Evolutionary conservation across 2,329 filamentous ascomycete genomes (phyloP).

Genomic region (Chaetomiaceae sp.): DNA sequence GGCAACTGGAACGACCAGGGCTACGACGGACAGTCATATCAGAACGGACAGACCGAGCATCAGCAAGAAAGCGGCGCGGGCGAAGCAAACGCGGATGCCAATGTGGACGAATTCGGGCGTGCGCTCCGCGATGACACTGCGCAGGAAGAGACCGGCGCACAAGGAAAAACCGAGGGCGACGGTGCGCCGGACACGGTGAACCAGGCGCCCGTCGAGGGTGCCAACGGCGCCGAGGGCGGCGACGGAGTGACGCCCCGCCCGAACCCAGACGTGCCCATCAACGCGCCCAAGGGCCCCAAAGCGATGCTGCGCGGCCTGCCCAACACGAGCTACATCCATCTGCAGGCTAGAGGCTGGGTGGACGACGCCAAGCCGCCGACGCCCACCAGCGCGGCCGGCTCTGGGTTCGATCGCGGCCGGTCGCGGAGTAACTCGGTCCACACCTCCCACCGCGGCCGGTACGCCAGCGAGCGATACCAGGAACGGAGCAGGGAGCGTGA

Average conservation of each 20-base stretch:
- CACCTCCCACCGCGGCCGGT: constrained; percentile 10
- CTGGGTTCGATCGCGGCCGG: constrained; percentile 29
- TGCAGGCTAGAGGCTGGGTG: constrained; percentile 46
- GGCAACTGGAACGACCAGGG: constrained; percentile 27
- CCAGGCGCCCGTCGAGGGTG: constrained; percentile 3
- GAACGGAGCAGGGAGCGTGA: constrained; percentile 21
- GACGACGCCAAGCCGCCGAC: constrained; percentile 33
- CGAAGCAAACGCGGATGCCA: constrained; percentile 25
- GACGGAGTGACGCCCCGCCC: constrained; percentile 11
- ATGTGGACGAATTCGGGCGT: constrained; percentile 30
- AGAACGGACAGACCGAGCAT: constrained; percentile 15
- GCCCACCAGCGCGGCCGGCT: constrained; percentile 28
- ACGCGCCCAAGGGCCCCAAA: constrained; percentile 85
- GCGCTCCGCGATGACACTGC: constrained; percentile 21
- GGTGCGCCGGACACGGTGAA: constrained; percentile 16
- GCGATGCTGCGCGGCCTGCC: constrained; percentile 87
- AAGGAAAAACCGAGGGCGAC: constrained; percentile 16
- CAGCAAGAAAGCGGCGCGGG: constrained; percentile 13
- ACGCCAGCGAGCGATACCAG: constrained; percentile 19
- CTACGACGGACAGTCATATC: constrained; percentile 22
- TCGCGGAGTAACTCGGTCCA: constrained; percentile 45
- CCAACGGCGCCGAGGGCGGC: constrained; percentile 8
- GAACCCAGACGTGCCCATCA: constrained; percentile 47
- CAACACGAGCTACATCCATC: constrained; percentile 68
- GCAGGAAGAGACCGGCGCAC: constrained; percentile 15